Evolutionary conservation across 2,329 filamentous ascomycete species (phyloP), one percentile per base, ranked within the genome.

Genomic region (Trichophyton verrucosum): DNA sequence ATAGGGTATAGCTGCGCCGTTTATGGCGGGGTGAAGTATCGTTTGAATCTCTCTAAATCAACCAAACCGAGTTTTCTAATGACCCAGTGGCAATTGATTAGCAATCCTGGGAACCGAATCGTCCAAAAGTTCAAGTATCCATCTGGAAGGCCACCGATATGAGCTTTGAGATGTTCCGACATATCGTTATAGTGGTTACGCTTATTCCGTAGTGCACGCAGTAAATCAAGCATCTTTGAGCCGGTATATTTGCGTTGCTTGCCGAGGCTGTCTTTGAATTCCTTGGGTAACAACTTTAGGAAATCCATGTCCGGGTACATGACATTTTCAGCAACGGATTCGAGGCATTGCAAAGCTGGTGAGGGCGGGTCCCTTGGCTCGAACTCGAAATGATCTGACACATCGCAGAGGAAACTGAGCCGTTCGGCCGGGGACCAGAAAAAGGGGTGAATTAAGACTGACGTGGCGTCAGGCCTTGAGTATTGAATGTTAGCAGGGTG

Each of bases 111-210:
- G 69, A 96, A 96, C 61, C 83, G 80, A 6, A 82, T 78, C 0
- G 87, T 88, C 89, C 91, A 96, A 69, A 95, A 96, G 9, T 79
- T 80, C 51, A 96, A 76, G 70, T 96, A 96, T 0, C 89, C 89
- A 13, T 90, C 86, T 0, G 90, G 87, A 62, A 92, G 71, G 7
- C 85, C 76, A 0, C 90, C 91, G 0, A 96, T 88, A 67, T 81
- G 79, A 57, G 78, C 78, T 74, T 86, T 92, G 64, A 96, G 81
- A 57, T 84, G 77, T 13, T 91, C 88, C 5, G 88, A 82, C 89
- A 99, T 92, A 72, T 99, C 94, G 69, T 96, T 91, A 72, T 96
- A 99, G 71, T 99, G 94, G 65, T 97, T 96, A 68, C 88, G 89
- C 82, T 99, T 99, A 75, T 99, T 99, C 24, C 94, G 81, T 61